Evolutionary conservation across 306 rosid genomes (phyloP).

Genomic region (Acacia confusa): DNA sequence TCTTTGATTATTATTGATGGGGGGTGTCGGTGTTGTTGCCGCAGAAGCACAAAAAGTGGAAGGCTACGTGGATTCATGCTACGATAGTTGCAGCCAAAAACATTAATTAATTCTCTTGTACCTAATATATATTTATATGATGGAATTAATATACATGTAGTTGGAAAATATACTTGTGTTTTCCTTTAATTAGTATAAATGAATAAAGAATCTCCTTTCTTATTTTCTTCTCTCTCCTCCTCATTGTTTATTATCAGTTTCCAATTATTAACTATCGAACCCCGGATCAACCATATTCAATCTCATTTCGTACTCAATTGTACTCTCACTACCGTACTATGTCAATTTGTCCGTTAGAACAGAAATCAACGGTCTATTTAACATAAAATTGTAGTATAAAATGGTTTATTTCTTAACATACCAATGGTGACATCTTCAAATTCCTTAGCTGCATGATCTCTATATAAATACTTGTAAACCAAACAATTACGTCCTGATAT

Average conservation of each 20-base stretch:
- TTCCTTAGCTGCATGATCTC: background rate
- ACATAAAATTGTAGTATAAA: background rate
- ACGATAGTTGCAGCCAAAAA: background rate
- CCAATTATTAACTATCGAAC: background rate
- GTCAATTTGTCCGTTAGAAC: no score
- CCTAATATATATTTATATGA: background rate
- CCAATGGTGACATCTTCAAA: background rate
- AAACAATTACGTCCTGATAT: background rate
- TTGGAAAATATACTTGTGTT: background rate
- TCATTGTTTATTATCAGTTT: background rate
- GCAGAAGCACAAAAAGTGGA: background rate
- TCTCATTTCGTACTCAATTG: background rate
- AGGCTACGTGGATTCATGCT: constrained; percentile 10
- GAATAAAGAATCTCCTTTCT: background rate
- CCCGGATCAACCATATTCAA: background rate
- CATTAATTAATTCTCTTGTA: background rate
- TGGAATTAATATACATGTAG: background rate
- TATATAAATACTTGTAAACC: background rate
- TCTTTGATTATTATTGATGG: background rate
- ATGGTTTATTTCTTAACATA: background rate
- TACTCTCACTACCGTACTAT: background rate
- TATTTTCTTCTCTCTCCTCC: background rate
- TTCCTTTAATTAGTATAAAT: background rate
- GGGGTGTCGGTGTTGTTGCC: background rate
- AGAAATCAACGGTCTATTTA: no score